Base-by-base conservation (phyloP, 2,329 filamentous ascomycete species). In the Monosporascus sp. region DNA sequence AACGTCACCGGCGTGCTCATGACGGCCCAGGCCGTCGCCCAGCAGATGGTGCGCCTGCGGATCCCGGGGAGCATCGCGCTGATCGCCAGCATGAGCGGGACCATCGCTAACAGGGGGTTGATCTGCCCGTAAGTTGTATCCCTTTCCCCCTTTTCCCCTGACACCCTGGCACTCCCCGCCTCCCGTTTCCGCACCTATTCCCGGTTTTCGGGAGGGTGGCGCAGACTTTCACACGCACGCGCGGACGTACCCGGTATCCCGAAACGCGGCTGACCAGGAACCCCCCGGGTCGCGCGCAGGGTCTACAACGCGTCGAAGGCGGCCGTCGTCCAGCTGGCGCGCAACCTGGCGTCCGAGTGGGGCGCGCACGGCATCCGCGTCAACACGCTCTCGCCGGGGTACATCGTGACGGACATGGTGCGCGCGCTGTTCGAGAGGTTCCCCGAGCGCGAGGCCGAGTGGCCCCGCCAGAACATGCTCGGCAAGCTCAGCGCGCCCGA, bases 401-500 rank as follows among this genome's bases (percentile, higher is more conserved):
- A 91, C 67, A 90, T 91, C 64, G 81, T 88, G 22, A 91, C 88
- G 2, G 83, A 87, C 22, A 96, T 96, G 91, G 89, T 93, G 1
- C 83, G 90, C 67, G 81, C 83, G 54, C 80, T 96, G 34, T 94
- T 96, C 64, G 79, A 85, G 59, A 79, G 87, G 58, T 88, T 83
- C 60, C 91, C 91, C 0, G 88, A 91, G 64, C 77, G 82, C 51
- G 74, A 74, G 56, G 70, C 70, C 26, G 80, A 85, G 56, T 96
- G 91, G 91, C 83, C 88, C 17, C 86, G 80, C 62, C 86, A 93
- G 71, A 96, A 95, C 71, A 94, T 96, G 90, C 77, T 96, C 51
- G 84, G 81, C 27, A 79, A 84, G 36, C 74, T 91, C 55, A 88
- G 85, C 64, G 73, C 71, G 22, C 86, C 87, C 0, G 76, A 84